Conservation (phyloP, 1,139 yeast genomes). For the Pneumocystis carinii region DNA sequence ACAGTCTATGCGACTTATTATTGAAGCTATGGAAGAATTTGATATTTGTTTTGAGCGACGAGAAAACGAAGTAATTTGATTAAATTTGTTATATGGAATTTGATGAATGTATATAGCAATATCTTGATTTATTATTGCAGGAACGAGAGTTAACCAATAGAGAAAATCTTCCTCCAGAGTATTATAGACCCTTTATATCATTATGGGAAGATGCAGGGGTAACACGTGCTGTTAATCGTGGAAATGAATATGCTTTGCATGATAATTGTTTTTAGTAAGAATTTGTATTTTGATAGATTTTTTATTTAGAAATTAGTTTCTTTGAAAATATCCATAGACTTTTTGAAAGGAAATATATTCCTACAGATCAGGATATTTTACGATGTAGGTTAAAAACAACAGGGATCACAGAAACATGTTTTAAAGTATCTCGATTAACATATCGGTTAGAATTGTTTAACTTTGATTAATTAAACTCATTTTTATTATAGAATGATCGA, state of each 20-base stretch:
- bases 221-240: constrained; percentile 40
- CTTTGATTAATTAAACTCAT: not conserved
- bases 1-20: constrained; percentile 69
- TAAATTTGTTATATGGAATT: not conserved
- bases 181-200: constrained; percentile 16
- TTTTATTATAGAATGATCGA: constrained; percentile 40
- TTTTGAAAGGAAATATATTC: constrained; percentile 48
- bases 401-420: constrained; percentile 80
- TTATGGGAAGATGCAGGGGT: constrained; percentile 54
- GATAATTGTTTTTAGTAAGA: constrained; percentile 57
- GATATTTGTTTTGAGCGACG: constrained; percentile 10
- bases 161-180: constrained; percentile 14
- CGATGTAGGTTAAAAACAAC: constrained; percentile 90
- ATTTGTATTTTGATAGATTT: constrained; percentile 1
- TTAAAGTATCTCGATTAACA: constrained; percentile 47
- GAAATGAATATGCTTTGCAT: constrained; percentile 65
- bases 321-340: constrained; percentile 17
- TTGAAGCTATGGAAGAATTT: constrained; percentile 26
- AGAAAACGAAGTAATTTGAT: not conserved
- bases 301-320: not conserved
- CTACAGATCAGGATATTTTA: constrained; percentile 69
- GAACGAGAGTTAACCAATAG: constrained; percentile 11
- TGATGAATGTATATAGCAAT: not conserved
- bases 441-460: constrained; percentile 8
- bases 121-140: constrained; percentile 8